Evolutionary conservation across 83 land plant species (phyloP).

Genomic region (Thuja plicata): DNA sequence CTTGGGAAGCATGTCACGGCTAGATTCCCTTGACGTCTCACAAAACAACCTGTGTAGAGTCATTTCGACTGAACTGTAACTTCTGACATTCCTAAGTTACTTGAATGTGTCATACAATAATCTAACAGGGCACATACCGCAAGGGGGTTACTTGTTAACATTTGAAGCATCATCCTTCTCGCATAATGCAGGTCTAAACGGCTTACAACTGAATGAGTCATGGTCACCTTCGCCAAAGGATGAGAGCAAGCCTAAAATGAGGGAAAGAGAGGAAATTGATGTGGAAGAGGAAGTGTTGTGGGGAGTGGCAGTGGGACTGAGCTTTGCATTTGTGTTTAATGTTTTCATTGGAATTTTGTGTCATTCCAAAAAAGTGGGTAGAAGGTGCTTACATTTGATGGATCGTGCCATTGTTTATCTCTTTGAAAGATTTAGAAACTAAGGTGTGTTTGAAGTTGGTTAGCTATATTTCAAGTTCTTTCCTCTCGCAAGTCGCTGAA

Average conservation of each 20-base stretch:
- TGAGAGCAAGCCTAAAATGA: not conserved
- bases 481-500: too few relatives aligned
- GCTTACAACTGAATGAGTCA: constrained; percentile 22
- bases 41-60: not conserved
- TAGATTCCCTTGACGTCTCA: constrained; percentile 28
- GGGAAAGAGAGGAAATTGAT: not conserved
- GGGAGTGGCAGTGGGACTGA: too few relatives aligned
- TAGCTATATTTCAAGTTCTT: too few relatives aligned
- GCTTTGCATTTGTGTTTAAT: too few relatives aligned
- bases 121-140: constrained; percentile 41
- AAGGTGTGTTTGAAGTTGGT: too few relatives aligned
- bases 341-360: too few relatives aligned
- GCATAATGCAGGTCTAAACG: constrained; percentile 52
- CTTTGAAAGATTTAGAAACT: too few relatives aligned
- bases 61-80: constrained; percentile 26
- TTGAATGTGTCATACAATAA: constrained; percentile 40
- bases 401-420: too few relatives aligned
- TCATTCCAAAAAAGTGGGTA: too few relatives aligned
- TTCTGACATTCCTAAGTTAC: constrained; percentile 17
- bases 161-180: constrained; percentile 28
- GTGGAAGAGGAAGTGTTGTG: too few relatives aligned
- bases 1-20: constrained; percentile 11
- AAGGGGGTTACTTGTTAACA: constrained; percentile 25
- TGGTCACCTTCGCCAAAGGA: not conserved
- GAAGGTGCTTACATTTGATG: too few relatives aligned